These are phyloP conservation scores for Adansonia digitata DNA, from an alignment of 345 rosid species.

Conservation along the genomic window DNA sequence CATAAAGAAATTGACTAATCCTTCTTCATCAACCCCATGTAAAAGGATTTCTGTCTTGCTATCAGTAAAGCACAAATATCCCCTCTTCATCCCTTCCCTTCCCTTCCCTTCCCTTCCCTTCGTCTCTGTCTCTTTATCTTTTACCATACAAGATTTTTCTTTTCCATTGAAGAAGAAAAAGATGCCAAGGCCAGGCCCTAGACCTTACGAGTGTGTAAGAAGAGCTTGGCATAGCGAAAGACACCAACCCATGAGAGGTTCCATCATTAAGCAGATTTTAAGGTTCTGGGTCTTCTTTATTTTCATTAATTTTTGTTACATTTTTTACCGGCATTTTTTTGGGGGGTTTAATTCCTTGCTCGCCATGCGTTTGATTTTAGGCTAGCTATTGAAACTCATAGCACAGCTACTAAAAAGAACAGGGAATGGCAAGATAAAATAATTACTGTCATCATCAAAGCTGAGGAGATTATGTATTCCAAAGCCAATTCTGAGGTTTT, in stretches of 20 bases:
- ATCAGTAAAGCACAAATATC: neutral
- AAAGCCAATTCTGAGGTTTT: constrained; percentile 96
- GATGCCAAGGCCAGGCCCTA: constrained; percentile 95
- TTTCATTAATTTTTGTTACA: constrained; percentile 5
- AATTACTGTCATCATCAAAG: constrained; percentile 69
- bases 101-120: too few species aligned
- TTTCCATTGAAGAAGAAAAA: constrained; percentile 15
- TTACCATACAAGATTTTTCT: neutral
- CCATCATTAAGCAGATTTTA: constrained; percentile 85
- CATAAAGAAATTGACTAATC: constrained; percentile 22
- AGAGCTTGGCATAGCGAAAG: constrained; percentile 98
- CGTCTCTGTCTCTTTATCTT: neutral
- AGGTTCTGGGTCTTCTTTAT: constrained; percentile 48
- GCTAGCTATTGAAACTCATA: constrained; percentile 60
- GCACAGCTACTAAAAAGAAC: constrained; percentile 63
- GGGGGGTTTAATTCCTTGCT: constrained; percentile 18
- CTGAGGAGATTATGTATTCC: constrained; percentile 96
- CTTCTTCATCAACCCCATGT: constrained; percentile 26
- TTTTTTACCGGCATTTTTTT: constrained; percentile 5
- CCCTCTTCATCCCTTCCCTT: neutral
- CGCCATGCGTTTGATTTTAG: constrained; percentile 42
- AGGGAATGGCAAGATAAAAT: constrained; percentile 92
- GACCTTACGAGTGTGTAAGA: constrained; percentile 92
- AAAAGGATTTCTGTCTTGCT: neutral
- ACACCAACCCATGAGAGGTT: constrained; percentile 84